A percentile compares a stretch with the other conserved stretches of the same genome.
Evolutionary conservation across 495 filamentous ascomycete species (phyloP).

Genomic region (Aspergillus heteromorphus): DNA sequence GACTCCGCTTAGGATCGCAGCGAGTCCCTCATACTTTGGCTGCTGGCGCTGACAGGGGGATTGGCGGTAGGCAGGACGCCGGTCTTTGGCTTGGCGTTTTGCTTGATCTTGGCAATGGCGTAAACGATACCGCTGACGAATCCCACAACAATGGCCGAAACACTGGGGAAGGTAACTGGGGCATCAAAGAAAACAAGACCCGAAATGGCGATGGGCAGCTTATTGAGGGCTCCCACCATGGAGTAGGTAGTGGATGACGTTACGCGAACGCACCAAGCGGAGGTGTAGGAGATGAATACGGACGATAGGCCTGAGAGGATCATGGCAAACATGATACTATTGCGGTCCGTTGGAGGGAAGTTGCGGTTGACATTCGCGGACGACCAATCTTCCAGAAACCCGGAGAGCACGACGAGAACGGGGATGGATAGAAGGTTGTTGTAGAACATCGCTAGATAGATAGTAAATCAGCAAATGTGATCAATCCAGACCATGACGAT

Average conservation of each 20-base stretch:
- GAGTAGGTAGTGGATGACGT: constrained; percentile 96
- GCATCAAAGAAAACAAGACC: constrained; percentile 94
- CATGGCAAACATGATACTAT: constrained; percentile 78
- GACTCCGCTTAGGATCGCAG: constrained; percentile 46
- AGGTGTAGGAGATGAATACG: constrained; percentile 98
- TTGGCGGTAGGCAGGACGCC: constrained; percentile 61
- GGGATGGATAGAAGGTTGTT: constrained; percentile 98
- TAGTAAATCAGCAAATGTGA: constrained; percentile 25
- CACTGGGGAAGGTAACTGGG: constrained; percentile 85
- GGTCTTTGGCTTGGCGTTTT: constrained; percentile 58
- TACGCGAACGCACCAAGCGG: constrained; percentile 96
- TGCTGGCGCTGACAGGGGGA: constrained; percentile 80
- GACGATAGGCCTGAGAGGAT: constrained; percentile 88
- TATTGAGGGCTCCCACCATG: constrained; percentile 98
- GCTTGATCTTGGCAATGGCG: constrained; percentile 84
- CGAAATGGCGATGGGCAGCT: constrained; percentile 86
- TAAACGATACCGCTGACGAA: constrained; percentile 92
- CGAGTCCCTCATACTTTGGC: constrained; percentile 86
- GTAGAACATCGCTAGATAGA: constrained; percentile 87
- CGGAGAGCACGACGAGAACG: constrained; percentile 75
- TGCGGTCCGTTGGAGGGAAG: constrained; percentile 75
- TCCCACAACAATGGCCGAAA: constrained; percentile 82
- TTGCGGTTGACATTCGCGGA: constrained; percentile 74
- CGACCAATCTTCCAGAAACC: constrained; percentile 90
- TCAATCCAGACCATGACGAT: background rate